Conservation (phyloP, 108 stramenopile species). For the Parietichytrium sp. region DNA sequence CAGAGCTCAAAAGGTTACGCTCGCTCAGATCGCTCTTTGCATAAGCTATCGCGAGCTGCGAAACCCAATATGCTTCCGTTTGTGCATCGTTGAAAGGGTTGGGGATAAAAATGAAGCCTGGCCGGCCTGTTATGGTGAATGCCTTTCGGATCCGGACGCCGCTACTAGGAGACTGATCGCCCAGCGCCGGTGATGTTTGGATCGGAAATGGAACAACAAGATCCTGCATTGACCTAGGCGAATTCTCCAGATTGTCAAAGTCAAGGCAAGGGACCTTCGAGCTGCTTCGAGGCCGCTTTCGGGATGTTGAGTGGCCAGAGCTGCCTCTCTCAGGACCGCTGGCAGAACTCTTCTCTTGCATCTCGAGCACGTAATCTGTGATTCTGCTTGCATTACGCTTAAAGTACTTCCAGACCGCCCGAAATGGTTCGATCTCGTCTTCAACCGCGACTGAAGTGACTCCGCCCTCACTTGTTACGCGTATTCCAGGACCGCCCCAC, state of each 20-base stretch:
- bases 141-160: not conserved
- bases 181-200: not conserved
- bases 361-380: not conserved
- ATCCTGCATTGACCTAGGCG: not conserved
- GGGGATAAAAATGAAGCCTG: constrained; percentile 31
- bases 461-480: no score
- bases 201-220: not conserved
- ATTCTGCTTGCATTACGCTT: not conserved
- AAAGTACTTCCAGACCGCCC: constrained; percentile 24
- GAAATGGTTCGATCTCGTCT: not conserved
- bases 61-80: not conserved
- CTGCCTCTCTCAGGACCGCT: not conserved
- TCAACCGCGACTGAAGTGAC: no score
- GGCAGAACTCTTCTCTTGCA: not conserved
- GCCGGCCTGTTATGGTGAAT: not conserved
- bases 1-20: not conserved
- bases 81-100: not conserved
- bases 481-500: no score
- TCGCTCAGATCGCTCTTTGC: constrained; percentile 4
- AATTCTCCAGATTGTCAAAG: not conserved
- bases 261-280: not conserved
- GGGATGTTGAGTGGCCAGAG: not conserved
- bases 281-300: not conserved
- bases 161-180: not conserved
- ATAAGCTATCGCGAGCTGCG: not conserved